Base-by-base conservation (phyloP, 495 filamentous ascomycete species). In the Hypoxylon lienhwacheense region DNA sequence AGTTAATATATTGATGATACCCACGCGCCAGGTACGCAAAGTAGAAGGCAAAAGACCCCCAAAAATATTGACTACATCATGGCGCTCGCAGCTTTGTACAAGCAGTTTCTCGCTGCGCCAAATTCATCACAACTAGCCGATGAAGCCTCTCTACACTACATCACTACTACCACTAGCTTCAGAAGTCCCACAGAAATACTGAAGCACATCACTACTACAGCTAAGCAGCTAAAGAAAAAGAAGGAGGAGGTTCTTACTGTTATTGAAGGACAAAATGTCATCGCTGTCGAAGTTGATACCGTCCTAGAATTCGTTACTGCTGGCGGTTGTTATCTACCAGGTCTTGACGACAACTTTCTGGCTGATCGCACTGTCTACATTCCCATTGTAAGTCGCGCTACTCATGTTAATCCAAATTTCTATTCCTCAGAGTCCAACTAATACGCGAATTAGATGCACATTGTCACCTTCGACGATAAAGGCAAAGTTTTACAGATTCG, bases 281-380 rank as follows among this genome's bases (percentile, higher is more conserved):
- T 96, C 42, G 86, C 82, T 33, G 64, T 89, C 22, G 91, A 96
- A 67, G 73, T 89, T 55, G 87, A 96, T 63, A 92, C 88, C 8
- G 85, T 83, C 5, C 66, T 98, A 12, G 89, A 95, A 64, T 96
- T 98, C 65, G 49, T 85, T 17, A 78, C 73, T 51, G 82, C 86
- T 45, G 93, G 92, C 53, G 95, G 91, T 31, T 80, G 87, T 34
- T 98, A 91, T 73, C 82, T 98, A 22, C 95, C 92, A 12, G 82
- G 81, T 37, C 73, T 98, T 39, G 93, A 97, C 53, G 91, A 97
- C 76, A 96, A 96, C 73, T 95, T 97, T 69, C 70, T 98, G 43
- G 75, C 86, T 44, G 95, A 97, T 69, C 85, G 85, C 54, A 82
- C 82, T 56, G 89, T 89, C 36, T 85, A 80, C 29, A 82, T 97